Evolutionary conservation across 2,329 filamentous ascomycete species (phyloP).

Genomic region (Celoporthe dispersa): DNA sequence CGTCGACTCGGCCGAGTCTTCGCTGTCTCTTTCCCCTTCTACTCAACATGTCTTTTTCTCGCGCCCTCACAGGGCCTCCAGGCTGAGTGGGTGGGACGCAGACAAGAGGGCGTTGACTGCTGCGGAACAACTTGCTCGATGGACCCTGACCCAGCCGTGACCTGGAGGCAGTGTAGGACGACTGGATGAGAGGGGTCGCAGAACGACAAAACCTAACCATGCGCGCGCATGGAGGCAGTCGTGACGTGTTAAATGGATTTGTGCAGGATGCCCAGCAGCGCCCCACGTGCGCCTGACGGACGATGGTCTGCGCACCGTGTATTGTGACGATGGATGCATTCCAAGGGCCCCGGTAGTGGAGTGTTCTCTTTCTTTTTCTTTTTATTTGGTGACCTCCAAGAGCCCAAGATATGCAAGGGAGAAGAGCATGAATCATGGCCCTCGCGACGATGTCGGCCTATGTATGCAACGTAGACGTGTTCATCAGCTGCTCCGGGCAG

Average conservation of each 20-base stretch:
- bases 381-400: no score
- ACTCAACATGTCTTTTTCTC: background rate
- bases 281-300: background rate
- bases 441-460: background rate
- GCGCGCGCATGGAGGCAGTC: background rate
- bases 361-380: background rate
- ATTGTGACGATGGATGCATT: background rate
- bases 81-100: background rate
- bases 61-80: background rate
- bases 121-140: background rate
- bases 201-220: background rate
- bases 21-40: background rate
- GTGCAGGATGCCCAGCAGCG: no score
- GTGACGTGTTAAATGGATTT: background rate
- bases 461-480: background rate
- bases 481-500: slow-evolving; percentile 9
- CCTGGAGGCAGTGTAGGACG: background rate
- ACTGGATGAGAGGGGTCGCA: background rate
- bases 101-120: background rate
- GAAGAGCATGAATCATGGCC: background rate
- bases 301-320: background rate
- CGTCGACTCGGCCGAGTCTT: background rate
- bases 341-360: background rate
- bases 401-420: background rate
- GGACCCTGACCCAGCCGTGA: no score